A percentile compares a stretch with the other conserved stretches of the same genome.
Conservation (phyloP, 768 basidiomycete species). For the Wakefieldia striispora region DNA sequence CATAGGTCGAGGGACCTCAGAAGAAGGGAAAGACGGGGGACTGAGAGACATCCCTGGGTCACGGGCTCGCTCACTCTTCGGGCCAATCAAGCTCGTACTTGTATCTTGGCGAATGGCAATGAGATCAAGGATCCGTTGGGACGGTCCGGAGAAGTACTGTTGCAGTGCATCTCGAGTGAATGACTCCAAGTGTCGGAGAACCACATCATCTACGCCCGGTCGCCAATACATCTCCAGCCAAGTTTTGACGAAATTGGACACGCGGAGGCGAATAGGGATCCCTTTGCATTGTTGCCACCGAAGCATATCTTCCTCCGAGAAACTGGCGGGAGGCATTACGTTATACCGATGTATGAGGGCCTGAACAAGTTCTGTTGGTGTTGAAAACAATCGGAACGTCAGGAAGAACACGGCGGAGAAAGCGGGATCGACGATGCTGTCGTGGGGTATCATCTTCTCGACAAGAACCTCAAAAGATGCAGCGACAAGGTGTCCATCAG, state of each 20-base stretch:
- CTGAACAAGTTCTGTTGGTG: conserved; percentile 72
- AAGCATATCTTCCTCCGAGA: conserved; percentile 58
- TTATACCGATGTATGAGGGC: conserved; percentile 83
- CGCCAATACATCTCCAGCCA: conserved; percentile 96
- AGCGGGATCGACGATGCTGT: conserved; percentile 81
- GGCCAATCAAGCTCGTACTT: conserved; percentile 48
- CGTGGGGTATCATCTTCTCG: conserved; percentile 97
- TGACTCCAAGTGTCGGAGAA: conserved; percentile 52
- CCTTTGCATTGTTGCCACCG: conserved; percentile 88
- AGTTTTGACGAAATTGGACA: conserved; percentile 89
- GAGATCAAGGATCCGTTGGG: conserved; percentile 71
- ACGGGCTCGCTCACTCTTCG: conserved; percentile 61
- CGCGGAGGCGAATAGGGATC: conserved; percentile 84
- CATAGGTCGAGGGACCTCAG: conserved; percentile 81
- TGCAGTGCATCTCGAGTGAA: conserved; percentile 65
- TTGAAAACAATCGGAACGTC: conserved; percentile 90
- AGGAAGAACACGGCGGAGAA: conserved; percentile 92
- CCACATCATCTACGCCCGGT: conserved; percentile 64
- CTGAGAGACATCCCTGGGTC: conserved; percentile 77
- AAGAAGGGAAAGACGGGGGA: conserved; percentile 47
- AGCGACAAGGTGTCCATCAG: conserved; percentile 86
- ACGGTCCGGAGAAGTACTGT: conserved; percentile 62
- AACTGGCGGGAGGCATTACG: conserved; percentile 58
- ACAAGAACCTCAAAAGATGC: conserved; percentile 87
- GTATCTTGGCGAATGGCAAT: conserved; percentile 54